phyloP scores from a whole-genome alignment of 805 yeast genomes.

The Hanseniaspora singularis region DNA sequence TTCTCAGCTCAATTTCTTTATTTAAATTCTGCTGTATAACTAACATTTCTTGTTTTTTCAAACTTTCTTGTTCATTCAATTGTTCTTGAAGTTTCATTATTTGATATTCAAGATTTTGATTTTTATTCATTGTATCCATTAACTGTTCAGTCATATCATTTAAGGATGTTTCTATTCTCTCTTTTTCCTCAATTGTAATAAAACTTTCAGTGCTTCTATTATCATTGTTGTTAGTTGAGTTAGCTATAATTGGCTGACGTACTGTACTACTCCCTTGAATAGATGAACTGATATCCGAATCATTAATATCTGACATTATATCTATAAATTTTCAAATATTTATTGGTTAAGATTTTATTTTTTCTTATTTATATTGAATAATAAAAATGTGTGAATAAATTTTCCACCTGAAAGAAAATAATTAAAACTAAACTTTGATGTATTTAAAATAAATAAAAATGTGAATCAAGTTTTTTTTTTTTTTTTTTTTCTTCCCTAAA shows the following conservation, averaged over 20 bases:
- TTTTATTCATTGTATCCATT: slow-evolving; percentile 15
- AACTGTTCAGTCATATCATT: slow-evolving; percentile 10
- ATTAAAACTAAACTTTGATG: no score
- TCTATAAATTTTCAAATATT: background rate
- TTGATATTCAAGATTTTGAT: slow-evolving; percentile 4
- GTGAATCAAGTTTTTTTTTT: no score
- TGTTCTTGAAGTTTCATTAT: slow-evolving; percentile 4
- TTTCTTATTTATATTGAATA: no score
- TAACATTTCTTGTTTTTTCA: background rate
- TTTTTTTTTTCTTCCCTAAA: no score
- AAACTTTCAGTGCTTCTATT: background rate
- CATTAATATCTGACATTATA: background rate
- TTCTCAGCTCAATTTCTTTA: slow-evolving; percentile 23
- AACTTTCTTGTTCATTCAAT: background rate
- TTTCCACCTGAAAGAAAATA: no score
- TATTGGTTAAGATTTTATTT: no score
- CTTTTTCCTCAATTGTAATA: slow-evolving; percentile 11
- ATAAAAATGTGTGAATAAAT: no score
- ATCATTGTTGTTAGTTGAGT: background rate
- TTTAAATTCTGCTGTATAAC: background rate
- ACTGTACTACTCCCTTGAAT: background rate
- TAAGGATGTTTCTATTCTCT: slow-evolving; percentile 10
- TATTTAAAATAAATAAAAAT: no score
- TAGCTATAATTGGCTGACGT: background rate
- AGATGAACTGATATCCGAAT: background rate